A percentile compares a stretch with the other conserved stretches of the same genome.
Conservation (phyloP, 768 basidiomycete genomes). For the Lactarius pseudohatsudake region DNA sequence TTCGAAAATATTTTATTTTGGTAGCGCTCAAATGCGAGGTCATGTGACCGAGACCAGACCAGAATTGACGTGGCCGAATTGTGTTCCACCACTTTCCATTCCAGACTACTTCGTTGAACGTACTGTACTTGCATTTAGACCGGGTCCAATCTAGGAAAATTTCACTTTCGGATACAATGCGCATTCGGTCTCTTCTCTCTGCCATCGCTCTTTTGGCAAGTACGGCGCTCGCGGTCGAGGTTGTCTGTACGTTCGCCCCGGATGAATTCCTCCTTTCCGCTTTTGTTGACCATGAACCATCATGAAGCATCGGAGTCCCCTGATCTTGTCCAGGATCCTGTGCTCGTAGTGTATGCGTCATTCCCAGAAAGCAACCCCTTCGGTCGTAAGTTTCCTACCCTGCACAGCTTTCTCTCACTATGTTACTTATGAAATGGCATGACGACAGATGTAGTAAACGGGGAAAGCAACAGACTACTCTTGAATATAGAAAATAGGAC, state of each 20-base stretch:
- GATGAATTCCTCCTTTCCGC: not conserved
- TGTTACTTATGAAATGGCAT: not conserved
- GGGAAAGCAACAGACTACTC: conserved; percentile 68
- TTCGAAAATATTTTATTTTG: not conserved
- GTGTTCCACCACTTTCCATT: not conserved
- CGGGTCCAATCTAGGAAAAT: conserved; percentile 3
- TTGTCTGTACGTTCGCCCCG: conserved; percentile 24
- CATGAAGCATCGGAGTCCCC: conserved; percentile 21
- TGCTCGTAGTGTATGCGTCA: conserved; percentile 48
- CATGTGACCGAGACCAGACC: conserved; percentile 16
- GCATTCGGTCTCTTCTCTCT: conserved; percentile 23
- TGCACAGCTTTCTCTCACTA: conserved; percentile 10
- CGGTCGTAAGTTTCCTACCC: conserved; percentile 54
- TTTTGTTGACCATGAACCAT: not conserved
- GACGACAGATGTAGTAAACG: conserved; percentile 74
- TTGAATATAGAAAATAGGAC: conserved; percentile 76
- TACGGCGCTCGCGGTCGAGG: conserved; percentile 25
- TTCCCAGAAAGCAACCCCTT: conserved; percentile 76
- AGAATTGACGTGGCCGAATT: conserved; percentile 14
- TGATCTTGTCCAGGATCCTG: conserved; percentile 49
- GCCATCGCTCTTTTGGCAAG: conserved; percentile 24
- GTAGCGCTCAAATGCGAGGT: conserved; percentile 1
- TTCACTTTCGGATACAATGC: conserved; percentile 21
- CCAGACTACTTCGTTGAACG: not conserved
- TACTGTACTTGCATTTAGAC: not conserved